Evolutionary conservation across 306 rosid genomes (phyloP), one percentile per base, ranked within the genome.

Genomic region (Pterocarpus macrocarpus): DNA sequence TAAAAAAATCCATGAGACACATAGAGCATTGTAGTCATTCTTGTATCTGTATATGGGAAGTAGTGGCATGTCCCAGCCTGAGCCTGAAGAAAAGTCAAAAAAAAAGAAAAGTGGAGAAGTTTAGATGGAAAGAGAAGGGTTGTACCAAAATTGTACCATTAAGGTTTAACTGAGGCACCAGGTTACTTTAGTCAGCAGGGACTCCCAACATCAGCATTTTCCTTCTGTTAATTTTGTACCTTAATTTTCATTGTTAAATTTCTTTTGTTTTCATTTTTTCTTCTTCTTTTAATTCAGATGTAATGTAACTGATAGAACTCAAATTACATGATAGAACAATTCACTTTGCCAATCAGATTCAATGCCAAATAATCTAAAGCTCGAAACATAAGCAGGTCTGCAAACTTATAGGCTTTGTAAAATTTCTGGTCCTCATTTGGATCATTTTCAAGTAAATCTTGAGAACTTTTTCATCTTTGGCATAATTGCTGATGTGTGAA

Each of bases 1-100:
- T 22, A 22, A 22, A 22, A 22, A 22, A 22, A 22, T 22, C 28
- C 79, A 35, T 6, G 47, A 43, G 82, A 70, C 84, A 69, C 84
- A 57, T 82, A 45, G 73, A 64, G 28, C 50, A 76, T 17, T 64
- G 81, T 79, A 79, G 88, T 73, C 80, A 74, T 85, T 80, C 89
- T 92, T 89, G 95, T 88, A 87, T 81, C 92, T 81, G 84, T 88
- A 87, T 59, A 85, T 89, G 28, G 86, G 87, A 86, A 81, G 82
- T 80, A 80, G 71, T 39, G 84, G 69, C 71, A 43, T 66, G 82
- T 80, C 79, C 77, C 28, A 22, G 28, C 28, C 28, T 22, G 78
- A 73, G 81, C 69, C 80, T 70, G 58, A 86, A 85, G 81, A 76
- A 35, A 30, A 32, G 8, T 5, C 17, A 33, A 22, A 22, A 22